Evolutionary conservation across 495 filamentous ascomycete genomes (phyloP).

Genomic region (Penicillium atrosanguineum): DNA sequence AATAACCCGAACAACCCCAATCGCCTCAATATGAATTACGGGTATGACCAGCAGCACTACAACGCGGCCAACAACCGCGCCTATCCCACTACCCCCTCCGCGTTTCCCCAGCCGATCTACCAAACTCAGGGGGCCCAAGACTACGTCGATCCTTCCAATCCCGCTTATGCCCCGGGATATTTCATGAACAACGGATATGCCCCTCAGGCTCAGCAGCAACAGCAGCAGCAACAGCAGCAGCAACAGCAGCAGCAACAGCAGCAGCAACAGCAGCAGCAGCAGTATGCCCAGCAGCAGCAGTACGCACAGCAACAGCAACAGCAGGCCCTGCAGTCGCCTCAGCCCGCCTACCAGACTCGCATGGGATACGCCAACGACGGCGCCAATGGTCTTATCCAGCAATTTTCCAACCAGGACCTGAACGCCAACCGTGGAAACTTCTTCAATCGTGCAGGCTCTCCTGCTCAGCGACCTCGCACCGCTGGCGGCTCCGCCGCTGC

Average conservation of each 20-base stretch:
- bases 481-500: slow-evolving; percentile 58
- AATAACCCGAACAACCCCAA: slow-evolving; percentile 27
- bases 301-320: slow-evolving; percentile 63
- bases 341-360: slow-evolving; percentile 48
- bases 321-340: slow-evolving; percentile 47
- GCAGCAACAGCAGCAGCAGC: slow-evolving; percentile 51
- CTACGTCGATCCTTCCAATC: slow-evolving; percentile 46
- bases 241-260: slow-evolving; percentile 54
- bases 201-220: slow-evolving; percentile 50
- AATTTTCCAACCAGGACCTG: slow-evolving; percentile 97
- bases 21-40: slow-evolving; percentile 71
- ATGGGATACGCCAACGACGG: slow-evolving; percentile 55
- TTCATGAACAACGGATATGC: slow-evolving; percentile 59
- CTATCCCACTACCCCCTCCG: slow-evolving; percentile 95
- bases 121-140: slow-evolving; percentile 60
- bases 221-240: slow-evolving; percentile 59
- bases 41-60: slow-evolving; percentile 61
- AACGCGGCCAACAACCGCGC: slow-evolving; percentile 69
- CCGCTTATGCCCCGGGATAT: slow-evolving; percentile 57
- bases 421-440: slow-evolving; percentile 66
- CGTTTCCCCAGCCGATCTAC: slow-evolving; percentile 89
- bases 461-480: slow-evolving; percentile 72
- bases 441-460: slow-evolving; percentile 68
- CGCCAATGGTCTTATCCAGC: slow-evolving; percentile 82
- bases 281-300: slow-evolving; percentile 44